Evolutionary conservation across 371 early-diverging fungal species (phyloP), one percentile per base, ranked within the genome.

Genomic region (Mucor lusitanicus): DNA sequence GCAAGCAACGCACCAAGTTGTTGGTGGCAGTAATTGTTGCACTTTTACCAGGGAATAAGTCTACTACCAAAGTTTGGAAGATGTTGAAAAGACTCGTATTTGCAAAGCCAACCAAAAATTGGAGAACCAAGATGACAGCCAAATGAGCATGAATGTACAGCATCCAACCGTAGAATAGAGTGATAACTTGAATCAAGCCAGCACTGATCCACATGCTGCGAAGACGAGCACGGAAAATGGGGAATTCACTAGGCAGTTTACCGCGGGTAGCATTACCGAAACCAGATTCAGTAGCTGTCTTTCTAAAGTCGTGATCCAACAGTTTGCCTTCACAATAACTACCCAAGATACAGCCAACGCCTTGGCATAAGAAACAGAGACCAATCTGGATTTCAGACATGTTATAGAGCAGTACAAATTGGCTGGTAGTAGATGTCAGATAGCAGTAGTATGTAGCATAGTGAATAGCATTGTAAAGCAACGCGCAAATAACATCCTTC

Each of bases 1-100:
- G 65, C n/a, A 82, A 33, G 40, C 80, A 80, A 17, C 80, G 76
- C 3, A 72, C 65, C 9, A 82, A 39, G n/a, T 82, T 82, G 33
- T 78, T 82, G 13, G 77, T 62, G 12, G 82, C 82, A 23, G 82
- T 78, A 30, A 80, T 78, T 35, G 82, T 74, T 1, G 82, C 82
- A 23, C 79, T 69, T 66, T 72, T 70, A 23, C 73, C 73, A 15
- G 82, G 82, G 40, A 71, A 79, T 15, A 82, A 37, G 17, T 82
- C 82, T 1, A 82, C 61, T 46, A 75, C 28, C 27, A 82, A 30
- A 1, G 82, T 76, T 44, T 77, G 77, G 6, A 71, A 71, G n/a
- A 67, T 57, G 44, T 64, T 76, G 58, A 33, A 74, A 25, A 46
- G 57, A 25, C 11, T 65, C 48, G 64, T 54, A 19, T 61, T 57